Evolutionary conservation across 2,329 filamentous ascomycete species (phyloP), one percentile per base, ranked within the genome.

Genomic region (Talaromyces piceae): DNA sequence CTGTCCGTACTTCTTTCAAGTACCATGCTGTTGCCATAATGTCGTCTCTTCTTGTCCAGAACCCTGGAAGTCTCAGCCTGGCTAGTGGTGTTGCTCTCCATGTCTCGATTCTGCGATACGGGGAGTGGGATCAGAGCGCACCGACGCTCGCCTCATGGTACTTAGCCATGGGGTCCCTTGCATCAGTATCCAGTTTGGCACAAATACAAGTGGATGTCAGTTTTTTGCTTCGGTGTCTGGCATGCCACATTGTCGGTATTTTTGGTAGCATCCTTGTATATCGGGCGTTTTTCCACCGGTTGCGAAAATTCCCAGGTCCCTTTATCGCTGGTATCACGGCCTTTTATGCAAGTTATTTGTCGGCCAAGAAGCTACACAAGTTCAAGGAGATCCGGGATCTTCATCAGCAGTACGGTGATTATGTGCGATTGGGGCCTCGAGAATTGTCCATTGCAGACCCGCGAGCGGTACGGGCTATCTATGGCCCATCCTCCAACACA

Each of bases 271-370:
- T 65, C 28, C 16, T 56, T 4, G 13, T 61, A 7, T 66, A 66
- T 47, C 59, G 63, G 25, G 43, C 48, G 3, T 60, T 59, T 8
- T 62, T 62, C 27, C 63, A 66, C 39, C 56, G 58, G 4, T 55
- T 65, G 1, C 51, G 33, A 11, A 45, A 47, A 2, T 65, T 64
- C 25, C 63, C 63, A 1, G 64, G 63, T 0, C 63, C 63, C 1
- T 23, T 58, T 5, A 22, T 53, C 2, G 61, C 62, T 7, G 52
- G 54, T 16, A 18, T 63, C 3, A 57, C 61, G 1, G 55, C 57
- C 5, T 58, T 63, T 30, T 61, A 59, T 16, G 48, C 53, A 3
- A 53, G 52, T 9, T 53, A 31, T 23, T 22, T 57, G n/a, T 53
- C 55, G 0, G 51, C 53, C 3, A 55, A 50, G 9, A 56, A 56